phyloP scores from a whole-genome alignment of 73 alveolate species.

The Blepharisma stoltei region DNA sequence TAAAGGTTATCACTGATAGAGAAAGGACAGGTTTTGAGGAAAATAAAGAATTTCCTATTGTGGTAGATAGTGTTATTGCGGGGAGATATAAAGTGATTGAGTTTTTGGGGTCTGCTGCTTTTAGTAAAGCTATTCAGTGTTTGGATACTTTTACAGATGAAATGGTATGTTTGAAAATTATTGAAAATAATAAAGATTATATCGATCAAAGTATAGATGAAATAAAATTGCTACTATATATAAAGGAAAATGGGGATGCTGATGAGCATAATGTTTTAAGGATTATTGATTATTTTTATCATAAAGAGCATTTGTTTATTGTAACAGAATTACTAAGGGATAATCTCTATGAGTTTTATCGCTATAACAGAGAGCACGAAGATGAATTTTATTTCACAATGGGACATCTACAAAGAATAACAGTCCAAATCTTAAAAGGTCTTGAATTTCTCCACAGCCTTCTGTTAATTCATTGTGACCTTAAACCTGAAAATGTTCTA shows the following conservation, averaged over 20 bases:
- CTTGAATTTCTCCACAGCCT: constrained; percentile 76
- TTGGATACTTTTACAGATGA: constrained; percentile 85
- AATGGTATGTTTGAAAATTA: constrained; percentile 94
- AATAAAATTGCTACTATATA: constrained; percentile 94
- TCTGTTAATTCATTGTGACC: constrained; percentile 82
- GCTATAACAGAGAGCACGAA: constrained; percentile 86
- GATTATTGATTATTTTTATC: constrained; percentile 86
- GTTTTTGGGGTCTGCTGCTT: constrained; percentile 97
- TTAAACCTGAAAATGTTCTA: constrained; percentile 91
- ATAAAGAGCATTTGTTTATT: constrained; percentile 95
- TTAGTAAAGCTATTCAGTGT: constrained; percentile 95
- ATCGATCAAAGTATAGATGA: constrained; percentile 98
- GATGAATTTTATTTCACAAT: constrained; percentile 78
- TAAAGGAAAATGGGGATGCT: constrained; percentile 93
- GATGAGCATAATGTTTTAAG: constrained; percentile 84
- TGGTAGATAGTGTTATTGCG: constrained; percentile 88
- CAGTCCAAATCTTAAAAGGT: constrained; percentile 64
- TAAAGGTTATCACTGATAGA: constrained; percentile 94
- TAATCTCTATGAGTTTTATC: constrained; percentile 93
- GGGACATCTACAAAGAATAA: constrained; percentile 77
- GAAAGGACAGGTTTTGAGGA: constrained; percentile 99
- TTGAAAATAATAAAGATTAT: constrained; percentile 97
- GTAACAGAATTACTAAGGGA: constrained; percentile 95
- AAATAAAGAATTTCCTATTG: constrained; percentile 95
- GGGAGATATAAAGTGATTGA: constrained; percentile 95